Percentiles rank a stretch among this genome's conserved stretches.
These are phyloP conservation scores for Hypoxylon intermedium DNA, from an alignment of 495 filamentous ascomycete genomes.

Conservation along the genomic window DNA sequence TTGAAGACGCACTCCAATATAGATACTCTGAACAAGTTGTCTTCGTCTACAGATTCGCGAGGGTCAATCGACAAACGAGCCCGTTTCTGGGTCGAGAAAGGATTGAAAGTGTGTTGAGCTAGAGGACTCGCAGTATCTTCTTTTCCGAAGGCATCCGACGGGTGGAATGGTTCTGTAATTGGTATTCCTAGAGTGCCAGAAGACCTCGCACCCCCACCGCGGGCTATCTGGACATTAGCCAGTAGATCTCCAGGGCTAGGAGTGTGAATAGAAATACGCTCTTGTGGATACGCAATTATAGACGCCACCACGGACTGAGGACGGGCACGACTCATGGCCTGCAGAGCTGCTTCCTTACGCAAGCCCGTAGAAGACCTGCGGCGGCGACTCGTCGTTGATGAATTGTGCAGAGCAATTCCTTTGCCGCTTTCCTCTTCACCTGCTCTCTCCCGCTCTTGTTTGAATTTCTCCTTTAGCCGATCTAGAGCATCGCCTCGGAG, in stretches of 20 bases:
- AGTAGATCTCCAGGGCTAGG: constrained; percentile 81
- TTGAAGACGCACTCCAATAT: constrained; percentile 96
- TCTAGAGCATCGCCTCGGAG: constrained; percentile 84
- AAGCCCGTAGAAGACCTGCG: constrained; percentile 76
- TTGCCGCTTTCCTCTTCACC: constrained; percentile 85
- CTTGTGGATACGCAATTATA: constrained; percentile 41
- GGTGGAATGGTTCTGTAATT: constrained; percentile 50
- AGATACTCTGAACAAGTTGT: constrained; percentile 83
- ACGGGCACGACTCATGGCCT: constrained; percentile 62
- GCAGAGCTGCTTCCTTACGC: constrained; percentile 81
- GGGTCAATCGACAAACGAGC: constrained; percentile 63
- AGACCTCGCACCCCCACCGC: constrained; percentile 53
- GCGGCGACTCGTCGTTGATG: constrained; percentile 63
- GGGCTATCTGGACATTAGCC: constrained; percentile 76
- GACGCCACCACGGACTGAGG: constrained; percentile 42
- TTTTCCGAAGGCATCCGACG: constrained; percentile 23
- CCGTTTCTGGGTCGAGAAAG: constrained; percentile 64
- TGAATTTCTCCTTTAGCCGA: constrained; percentile 92
- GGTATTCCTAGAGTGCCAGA: constrained; percentile 45
- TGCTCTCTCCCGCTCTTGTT: constrained; percentile 81
- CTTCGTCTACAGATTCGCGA: constrained; percentile 82
- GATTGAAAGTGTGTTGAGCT: constrained; percentile 62
- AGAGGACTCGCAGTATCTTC: constrained; percentile 63
- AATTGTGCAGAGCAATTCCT: constrained; percentile 93
- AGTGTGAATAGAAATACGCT: constrained; percentile 47